Base-by-base conservation (phyloP, 495 filamentous ascomycete genomes). In the Pyronema omphalodes region DNA sequence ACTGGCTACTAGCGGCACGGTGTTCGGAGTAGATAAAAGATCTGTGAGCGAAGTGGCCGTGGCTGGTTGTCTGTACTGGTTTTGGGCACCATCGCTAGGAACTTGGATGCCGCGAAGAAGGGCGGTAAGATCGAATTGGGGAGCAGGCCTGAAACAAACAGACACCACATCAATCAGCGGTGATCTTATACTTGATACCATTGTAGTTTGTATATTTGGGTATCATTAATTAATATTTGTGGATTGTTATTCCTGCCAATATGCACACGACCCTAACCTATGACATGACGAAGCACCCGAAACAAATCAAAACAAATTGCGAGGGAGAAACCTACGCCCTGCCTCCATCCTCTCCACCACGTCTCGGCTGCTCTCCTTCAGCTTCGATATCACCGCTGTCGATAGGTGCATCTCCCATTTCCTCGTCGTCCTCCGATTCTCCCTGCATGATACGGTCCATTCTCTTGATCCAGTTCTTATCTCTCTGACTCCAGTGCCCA, bases 341-440 rank as follows among this genome's bases (percentile, higher is more conserved):
- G 70, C 84, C 93, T 57, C 93, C 91, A 69, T 95, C 89, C 54
- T 85, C 88, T 63, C 93, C 93, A 51, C 88, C 91, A 63, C 93
- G 86, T 67, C 91, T 73, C 29, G 86, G 77, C 56, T 79, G 79
- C 67, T 84, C 79, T 54, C 93, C 93, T 64, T 96, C 91, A 62
- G 91, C 81, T 63, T 89, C 75, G 52, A 93, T 71, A 68, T 95
- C 86, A 37, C 87, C 88, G 9, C 88, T 89, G 0, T 88, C 91
- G 44, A 87, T 85, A 68, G 76, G 88, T 11, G 83, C 71, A 35
- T 86, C 88, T 50, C 88, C 88, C 48, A 94, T 77, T 69, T 94
- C 88, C 35, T 75, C 70, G 53, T 81, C 73, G 63, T 95, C 77
- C 36, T 94, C 80, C n/a, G 94, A 86, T 53, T 88, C 86, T 15